Percentiles rank a stretch among this genome's conserved stretches.
These are phyloP conservation scores for Paramyrothecium roridum DNA, from an alignment of 2,329 filamentous ascomycete species.

Conservation along the genomic window DNA sequence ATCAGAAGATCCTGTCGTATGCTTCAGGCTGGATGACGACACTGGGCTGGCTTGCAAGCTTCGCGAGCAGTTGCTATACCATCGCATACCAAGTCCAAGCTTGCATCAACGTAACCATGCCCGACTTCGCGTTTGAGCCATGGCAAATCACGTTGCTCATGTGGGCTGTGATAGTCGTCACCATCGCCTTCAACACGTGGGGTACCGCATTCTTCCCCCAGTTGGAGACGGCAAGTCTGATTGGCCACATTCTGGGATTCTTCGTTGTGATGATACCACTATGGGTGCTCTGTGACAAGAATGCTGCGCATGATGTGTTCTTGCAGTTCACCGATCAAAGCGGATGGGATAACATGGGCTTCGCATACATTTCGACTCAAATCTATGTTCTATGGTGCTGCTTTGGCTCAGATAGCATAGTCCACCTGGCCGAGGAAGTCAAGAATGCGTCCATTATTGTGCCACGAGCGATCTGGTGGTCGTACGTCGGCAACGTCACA, in stretches of 20 bases:
- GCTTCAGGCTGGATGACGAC: slow-evolving; percentile 38
- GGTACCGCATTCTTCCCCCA: slow-evolving; percentile 24
- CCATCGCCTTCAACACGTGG: slow-evolving; percentile 34
- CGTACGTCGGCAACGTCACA: slow-evolving; percentile 12
- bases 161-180: slow-evolving; percentile 37
- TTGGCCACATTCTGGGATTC: slow-evolving; percentile 42
- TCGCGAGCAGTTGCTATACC: slow-evolving; percentile 9
- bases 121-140: slow-evolving; percentile 8
- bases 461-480: slow-evolving; percentile 11
- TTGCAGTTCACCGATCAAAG: slow-evolving; percentile 13
- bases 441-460: slow-evolving; percentile 12
- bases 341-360: slow-evolving; percentile 4
- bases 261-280: slow-evolving; percentile 36
- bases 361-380: slow-evolving; percentile 1
- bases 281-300: slow-evolving; percentile 22
- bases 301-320: slow-evolving; percentile 22
- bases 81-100: slow-evolving; percentile 5
- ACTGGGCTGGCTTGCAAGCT: slow-evolving; percentile 29
- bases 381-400: slow-evolving; percentile 1
- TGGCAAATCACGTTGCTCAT: slow-evolving; percentile 26
- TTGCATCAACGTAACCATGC: slow-evolving; percentile 6
- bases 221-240: slow-evolving; percentile 37
- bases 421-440: slow-evolving; percentile 14
- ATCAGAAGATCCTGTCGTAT: slow-evolving; percentile 49
- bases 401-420: slow-evolving; percentile 10